These are phyloP conservation scores for Tuber borchii DNA, from an alignment of 495 filamentous ascomycete species.

Conservation along the genomic window DNA sequence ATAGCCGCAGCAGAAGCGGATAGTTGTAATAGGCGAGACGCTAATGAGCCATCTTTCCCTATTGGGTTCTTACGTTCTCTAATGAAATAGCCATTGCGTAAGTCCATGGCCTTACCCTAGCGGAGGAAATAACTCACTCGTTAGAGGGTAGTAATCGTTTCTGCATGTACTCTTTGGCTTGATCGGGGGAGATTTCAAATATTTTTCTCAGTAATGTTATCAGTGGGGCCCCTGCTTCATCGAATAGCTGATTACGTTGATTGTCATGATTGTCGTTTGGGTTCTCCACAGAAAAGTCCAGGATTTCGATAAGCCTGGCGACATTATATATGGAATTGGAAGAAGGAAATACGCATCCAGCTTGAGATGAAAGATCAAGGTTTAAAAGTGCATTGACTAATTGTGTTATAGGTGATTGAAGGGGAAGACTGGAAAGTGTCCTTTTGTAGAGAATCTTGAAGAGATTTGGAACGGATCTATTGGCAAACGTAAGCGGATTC, in stretches of 20 bases:
- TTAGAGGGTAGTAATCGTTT: constrained; percentile 68
- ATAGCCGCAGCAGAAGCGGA: constrained; percentile 65
- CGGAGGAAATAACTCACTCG: constrained; percentile 27
- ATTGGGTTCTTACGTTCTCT: constrained; percentile 71
- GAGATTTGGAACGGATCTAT: constrained; percentile 58
- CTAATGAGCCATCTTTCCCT: constrained; percentile 64
- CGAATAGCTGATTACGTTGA: constrained; percentile 59
- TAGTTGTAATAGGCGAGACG: constrained; percentile 72
- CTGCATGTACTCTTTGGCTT: constrained; percentile 58
- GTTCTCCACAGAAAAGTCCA: constrained; percentile 57
- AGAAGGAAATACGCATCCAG: constrained; percentile 58
- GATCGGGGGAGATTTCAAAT: constrained; percentile 64
- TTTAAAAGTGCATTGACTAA: constrained; percentile 77
- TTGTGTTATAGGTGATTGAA: constrained; percentile 56
- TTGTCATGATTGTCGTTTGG: constrained; percentile 19
- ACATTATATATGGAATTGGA: constrained; percentile 55
- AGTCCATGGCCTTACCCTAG: background rate
- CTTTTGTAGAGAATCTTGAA: constrained; percentile 61
- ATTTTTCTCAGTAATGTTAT: constrained; percentile 63
- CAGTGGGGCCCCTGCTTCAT: constrained; percentile 62
- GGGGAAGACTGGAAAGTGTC: constrained; percentile 52
- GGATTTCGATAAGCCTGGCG: constrained; percentile 65
- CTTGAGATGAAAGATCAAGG: constrained; percentile 55
- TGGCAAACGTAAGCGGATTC: background rate
- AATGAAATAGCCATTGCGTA: background rate